These are phyloP conservation scores for Albifimbria verrucaria DNA, from an alignment of 2,329 filamentous ascomycete genomes.

Conservation along the genomic window DNA sequence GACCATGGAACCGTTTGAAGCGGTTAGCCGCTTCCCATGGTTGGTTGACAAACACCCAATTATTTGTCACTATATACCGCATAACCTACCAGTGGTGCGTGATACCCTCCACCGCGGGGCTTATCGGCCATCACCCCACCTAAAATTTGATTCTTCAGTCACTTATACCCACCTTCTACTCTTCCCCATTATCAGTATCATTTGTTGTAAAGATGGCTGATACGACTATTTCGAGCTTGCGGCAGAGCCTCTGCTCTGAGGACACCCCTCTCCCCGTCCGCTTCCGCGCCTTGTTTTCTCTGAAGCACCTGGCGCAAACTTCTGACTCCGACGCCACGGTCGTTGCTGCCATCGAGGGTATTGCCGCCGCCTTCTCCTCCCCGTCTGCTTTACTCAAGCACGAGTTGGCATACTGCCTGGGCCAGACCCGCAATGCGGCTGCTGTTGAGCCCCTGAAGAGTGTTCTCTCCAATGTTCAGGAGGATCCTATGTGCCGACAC, in stretches of 20 bases:
- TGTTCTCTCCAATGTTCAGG: slow-evolving; percentile 73
- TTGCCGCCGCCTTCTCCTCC: slow-evolving; percentile 81
- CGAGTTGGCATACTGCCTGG: slow-evolving; percentile 94
- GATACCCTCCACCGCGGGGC: slow-evolving; percentile 8
- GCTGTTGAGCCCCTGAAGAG: slow-evolving; percentile 69
- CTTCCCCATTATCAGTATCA: neutral
- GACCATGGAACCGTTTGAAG: no score
- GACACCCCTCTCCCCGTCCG: slow-evolving; percentile 77
- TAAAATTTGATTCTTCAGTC: slow-evolving; percentile 26
- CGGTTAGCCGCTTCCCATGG: no score
- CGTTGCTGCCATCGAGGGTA: slow-evolving; percentile 66
- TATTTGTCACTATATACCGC: no score
- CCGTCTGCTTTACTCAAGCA: slow-evolving; percentile 91
- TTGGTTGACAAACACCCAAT: no score
- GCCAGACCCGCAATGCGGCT: slow-evolving; percentile 77
- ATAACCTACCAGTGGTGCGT: no score
- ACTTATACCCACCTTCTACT: neutral
- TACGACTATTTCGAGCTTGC: slow-evolving; percentile 58
- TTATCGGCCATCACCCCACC: slow-evolving; percentile 20
- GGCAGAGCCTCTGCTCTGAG: slow-evolving; percentile 77
- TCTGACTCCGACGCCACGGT: slow-evolving; percentile 53
- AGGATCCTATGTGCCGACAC: slow-evolving; percentile 94
- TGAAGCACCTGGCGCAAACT: slow-evolving; percentile 85
- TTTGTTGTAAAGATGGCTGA: slow-evolving; percentile 15
- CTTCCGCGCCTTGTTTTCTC: slow-evolving; percentile 94